Base-by-base conservation (phyloP, 148 eudicot genomes). In the Dianthus caryophyllus region DNA sequence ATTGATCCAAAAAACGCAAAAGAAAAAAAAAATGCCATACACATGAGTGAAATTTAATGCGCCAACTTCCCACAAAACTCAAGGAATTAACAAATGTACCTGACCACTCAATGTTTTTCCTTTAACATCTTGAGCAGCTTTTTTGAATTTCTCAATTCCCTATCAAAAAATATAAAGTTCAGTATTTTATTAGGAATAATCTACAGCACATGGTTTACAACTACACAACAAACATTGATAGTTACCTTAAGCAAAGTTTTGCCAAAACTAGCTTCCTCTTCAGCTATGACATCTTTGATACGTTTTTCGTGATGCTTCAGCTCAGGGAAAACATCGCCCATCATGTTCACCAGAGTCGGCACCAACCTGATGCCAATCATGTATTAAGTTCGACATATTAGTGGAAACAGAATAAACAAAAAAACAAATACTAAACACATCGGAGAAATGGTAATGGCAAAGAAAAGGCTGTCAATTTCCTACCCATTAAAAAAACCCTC, bases 401-500 rank as follows among this genome's bases (percentile, higher is more conserved):
- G 59, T 25, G 67, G 16, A 33, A 31, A 61, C 18, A 47, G 13
- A 61, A 47, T 44, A 21, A 48, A 55, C 13, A 33, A 44, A 17
- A n/a, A 7, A 43, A 51, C 21, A 18, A 11, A 36, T n/a, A 68
- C 49, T 4, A 29, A 38, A 30, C 18, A 15, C 29, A 11, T 21
- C 2, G 20, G 1, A 41, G 12, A 63, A 21, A n/a, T 26, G 38
- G 43, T 20, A 64, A 33, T 15, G 2, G 31, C 49, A 75, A 56
- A 1, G 31, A 41, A 75, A 56, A 25, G 44, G 63, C 22, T 6
- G 36, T 11, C 18, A 31, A 21, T 55, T 56, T 50, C 78, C 17
- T 87, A 95, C 99, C 99, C 93, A 69, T 74, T 85, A 75, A 95
- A 95, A 73, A 95, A 95, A 0, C 96, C 99, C 71, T 86, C 87